Evolutionary conservation across 345 rosid genomes (phyloP), one percentile per base, ranked within the genome.

Genomic region (Stellera chamaejasme): DNA sequence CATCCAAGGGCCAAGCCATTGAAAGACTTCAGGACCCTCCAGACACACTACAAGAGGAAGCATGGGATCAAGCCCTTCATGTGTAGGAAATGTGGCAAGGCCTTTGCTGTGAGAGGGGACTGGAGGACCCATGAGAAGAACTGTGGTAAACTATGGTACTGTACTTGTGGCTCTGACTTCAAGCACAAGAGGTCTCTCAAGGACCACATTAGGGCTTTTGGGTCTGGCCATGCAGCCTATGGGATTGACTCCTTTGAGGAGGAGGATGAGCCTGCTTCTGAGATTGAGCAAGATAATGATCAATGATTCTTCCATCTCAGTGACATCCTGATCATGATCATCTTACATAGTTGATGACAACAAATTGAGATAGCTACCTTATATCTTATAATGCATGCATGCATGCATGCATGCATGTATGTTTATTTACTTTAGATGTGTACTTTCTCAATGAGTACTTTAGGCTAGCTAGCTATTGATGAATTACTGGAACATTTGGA

Each of bases 51-150:
- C 90, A 93, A 89, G 73, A 71, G 99, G 41, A 93, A 85, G 64
- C 99, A 93, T 58, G 97, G 99, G 28, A 78, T 73, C 67, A 89
- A 82, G 59, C 96, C 99, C n/a, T 93, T 87, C 63, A 76, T 83
- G 81, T 93, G 99, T 66, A 75, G 96, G 48, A 85, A 87, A 59
- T 93, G 99, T 58, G 88, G 90, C n/a, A 93, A 93, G 73, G 79
- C 86, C 36, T 89, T 93, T 54, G 99, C 99, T 0, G 99, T 93
- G 14, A 76, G 88, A 54, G 99, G 99, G 13, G 99, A 93, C 36
- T 93, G 99, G 99, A 83, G 99, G 63, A 93, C 99, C 25, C 99
- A 93, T 54, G 99, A 93, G 80, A 93, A 93, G 82, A 93, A 93
- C 15, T 93, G 99, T 28, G 99, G 99, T 13, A 83, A 87, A 74